These are phyloP conservation scores for Chalciporus chontae DNA, from an alignment of 768 basidiomycete species.

Conservation along the genomic window DNA sequence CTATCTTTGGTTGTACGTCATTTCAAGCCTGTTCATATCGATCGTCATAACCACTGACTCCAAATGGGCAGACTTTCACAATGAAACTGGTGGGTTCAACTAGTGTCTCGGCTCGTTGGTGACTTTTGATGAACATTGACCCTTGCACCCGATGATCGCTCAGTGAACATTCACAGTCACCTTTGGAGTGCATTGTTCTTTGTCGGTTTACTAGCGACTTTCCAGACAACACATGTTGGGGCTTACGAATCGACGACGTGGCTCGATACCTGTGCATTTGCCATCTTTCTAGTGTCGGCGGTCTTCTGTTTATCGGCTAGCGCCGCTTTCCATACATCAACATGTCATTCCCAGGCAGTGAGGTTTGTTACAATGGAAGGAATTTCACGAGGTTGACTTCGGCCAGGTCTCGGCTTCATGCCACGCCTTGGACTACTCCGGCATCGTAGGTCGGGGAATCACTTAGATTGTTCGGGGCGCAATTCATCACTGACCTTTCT, in stretches of 20 bases:
- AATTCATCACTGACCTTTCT: slow-evolving; percentile 6
- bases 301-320: slow-evolving; percentile 71
- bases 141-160: slow-evolving; percentile 11
- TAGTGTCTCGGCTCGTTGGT: slow-evolving; percentile 1
- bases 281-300: slow-evolving; percentile 66
- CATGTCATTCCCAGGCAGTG: slow-evolving; percentile 71
- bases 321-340: slow-evolving; percentile 68
- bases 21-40: slow-evolving; percentile 9
- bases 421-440: slow-evolving; percentile 72
- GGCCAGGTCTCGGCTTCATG: slow-evolving; percentile 55
- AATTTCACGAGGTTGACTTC: not conserved
- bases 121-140: slow-evolving; percentile 1
- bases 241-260: slow-evolving; percentile 54
- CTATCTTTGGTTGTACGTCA: slow-evolving; percentile 64
- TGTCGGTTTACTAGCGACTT: slow-evolving; percentile 49
- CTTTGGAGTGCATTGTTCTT: slow-evolving; percentile 68
- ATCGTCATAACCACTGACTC: slow-evolving; percentile 16
- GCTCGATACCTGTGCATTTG: slow-evolving; percentile 57
- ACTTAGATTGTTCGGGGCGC: slow-evolving; percentile 1
- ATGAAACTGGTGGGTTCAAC: slow-evolving; percentile 58
- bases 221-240: slow-evolving; percentile 48
- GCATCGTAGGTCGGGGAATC: slow-evolving; percentile 58
- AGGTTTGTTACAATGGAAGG: slow-evolving; percentile 13
- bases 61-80: slow-evolving; percentile 63
- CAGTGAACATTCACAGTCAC: slow-evolving; percentile 87